phyloP scores from a whole-genome alignment of 2,329 filamentous ascomycete genomes.

The Neofusicoccum cordaticola region DNA sequence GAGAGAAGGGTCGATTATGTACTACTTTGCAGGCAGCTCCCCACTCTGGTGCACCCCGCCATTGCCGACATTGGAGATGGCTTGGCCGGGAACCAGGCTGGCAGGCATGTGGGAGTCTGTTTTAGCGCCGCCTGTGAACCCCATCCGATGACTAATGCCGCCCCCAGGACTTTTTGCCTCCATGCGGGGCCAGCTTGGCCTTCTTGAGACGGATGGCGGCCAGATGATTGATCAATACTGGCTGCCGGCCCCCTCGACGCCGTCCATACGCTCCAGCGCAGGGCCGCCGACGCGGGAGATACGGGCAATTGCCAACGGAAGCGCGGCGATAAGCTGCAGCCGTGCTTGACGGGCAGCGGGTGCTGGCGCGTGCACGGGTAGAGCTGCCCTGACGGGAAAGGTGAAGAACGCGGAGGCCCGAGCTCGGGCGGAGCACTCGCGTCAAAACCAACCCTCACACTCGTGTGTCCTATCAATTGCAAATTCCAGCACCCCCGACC shows the following conservation, averaged over 20 bases:
- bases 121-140: neutral
- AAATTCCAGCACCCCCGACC: neutral
- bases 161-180: neutral
- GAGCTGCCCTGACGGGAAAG: neutral
- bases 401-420: neutral
- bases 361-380: neutral
- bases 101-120: neutral
- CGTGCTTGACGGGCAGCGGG: no score
- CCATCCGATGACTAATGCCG: neutral
- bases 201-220: no score
- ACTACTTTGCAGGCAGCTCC: slow-evolving; percentile 3
- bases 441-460: slow-evolving; percentile 14
- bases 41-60: slow-evolving; percentile 25
- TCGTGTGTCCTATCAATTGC: neutral
- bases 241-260: no score
- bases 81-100: neutral
- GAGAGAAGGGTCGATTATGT: slow-evolving; percentile 9
- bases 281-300: neutral
- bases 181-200: neutral
- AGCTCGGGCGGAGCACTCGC: neutral
- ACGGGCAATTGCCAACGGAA: no score
- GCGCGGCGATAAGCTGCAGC: neutral
- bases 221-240: no score
- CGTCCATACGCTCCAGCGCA: neutral
- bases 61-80: slow-evolving; percentile 22